A percentile compares a stretch with the other conserved stretches of the same genome.
Evolutionary conservation across 768 basidiomycete species (phyloP).

Genomic region (Hemileccinum impolitum): DNA sequence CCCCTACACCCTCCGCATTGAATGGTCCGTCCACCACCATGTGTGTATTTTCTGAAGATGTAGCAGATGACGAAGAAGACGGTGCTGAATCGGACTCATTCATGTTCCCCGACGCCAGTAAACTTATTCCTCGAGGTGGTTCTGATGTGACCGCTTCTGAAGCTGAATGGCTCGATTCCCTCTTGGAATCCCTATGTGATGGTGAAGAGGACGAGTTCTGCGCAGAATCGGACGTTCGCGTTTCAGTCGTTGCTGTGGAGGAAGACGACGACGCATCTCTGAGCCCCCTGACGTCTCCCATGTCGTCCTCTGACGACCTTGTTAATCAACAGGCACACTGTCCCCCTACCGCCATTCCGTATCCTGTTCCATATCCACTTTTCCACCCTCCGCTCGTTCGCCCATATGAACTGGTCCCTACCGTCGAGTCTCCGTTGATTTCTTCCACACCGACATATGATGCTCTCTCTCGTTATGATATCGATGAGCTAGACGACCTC

Average conservation of each 20-base stretch:
- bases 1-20: slow-evolving; percentile 31
- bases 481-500: slow-evolving; percentile 64
- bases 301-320: slow-evolving; percentile 78
- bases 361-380: slow-evolving; percentile 67
- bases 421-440: slow-evolving; percentile 40
- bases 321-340: slow-evolving; percentile 49
- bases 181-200: slow-evolving; percentile 71
- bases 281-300: slow-evolving; percentile 65
- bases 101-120: slow-evolving; percentile 77
- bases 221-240: slow-evolving; percentile 42
- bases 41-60: slow-evolving; percentile 35
- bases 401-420: slow-evolving; percentile 47
- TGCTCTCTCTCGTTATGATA: slow-evolving; percentile 60
- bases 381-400: slow-evolving; percentile 56
- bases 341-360: slow-evolving; percentile 46
- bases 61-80: slow-evolving; percentile 53
- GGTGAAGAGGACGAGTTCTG: slow-evolving; percentile 63
- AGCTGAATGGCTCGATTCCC: slow-evolving; percentile 78
- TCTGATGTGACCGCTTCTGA: slow-evolving; percentile 51
- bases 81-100: slow-evolving; percentile 59
- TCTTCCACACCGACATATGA: slow-evolving; percentile 39
- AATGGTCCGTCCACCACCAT: slow-evolving; percentile 17
- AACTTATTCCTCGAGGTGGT: slow-evolving; percentile 39
- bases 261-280: slow-evolving; percentile 57
- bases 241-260: slow-evolving; percentile 48